phyloP scores from a whole-genome alignment of 768 basidiomycete genomes.

The Hortiboletus campestris region DNA sequence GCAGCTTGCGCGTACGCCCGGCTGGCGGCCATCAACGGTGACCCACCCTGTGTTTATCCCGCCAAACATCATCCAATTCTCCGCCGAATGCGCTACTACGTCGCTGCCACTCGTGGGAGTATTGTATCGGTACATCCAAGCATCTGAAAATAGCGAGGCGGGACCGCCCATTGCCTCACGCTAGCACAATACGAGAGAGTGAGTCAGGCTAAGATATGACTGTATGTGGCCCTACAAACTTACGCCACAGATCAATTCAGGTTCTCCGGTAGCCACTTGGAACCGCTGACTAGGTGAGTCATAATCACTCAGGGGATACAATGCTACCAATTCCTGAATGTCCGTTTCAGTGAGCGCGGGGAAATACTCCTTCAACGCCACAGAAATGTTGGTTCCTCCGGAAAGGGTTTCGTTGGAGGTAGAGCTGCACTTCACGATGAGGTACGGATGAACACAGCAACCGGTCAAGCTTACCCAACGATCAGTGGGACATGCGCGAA shows the following conservation, averaged over 20 bases:
- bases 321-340: constrained; percentile 36
- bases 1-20: neutral
- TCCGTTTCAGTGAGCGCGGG: constrained; percentile 43
- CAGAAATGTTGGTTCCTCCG: constrained; percentile 34
- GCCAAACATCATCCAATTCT: constrained; percentile 69
- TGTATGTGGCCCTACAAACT: constrained; percentile 18
- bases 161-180: constrained; percentile 46
- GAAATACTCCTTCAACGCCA: constrained; percentile 42
- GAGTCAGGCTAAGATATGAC: neutral
- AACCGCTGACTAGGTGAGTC: constrained; percentile 40
- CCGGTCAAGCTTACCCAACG: constrained; percentile 44
- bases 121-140: constrained; percentile 62
- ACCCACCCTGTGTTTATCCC: constrained; percentile 60
- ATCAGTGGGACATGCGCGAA: constrained; percentile 55
- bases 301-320: constrained; percentile 46
- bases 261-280: constrained; percentile 49
- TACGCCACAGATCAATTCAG: constrained; percentile 52
- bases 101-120: constrained; percentile 42
- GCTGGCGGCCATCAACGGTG: neutral
- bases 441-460: neutral
- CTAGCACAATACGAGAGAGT: constrained; percentile 21
- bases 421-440: constrained; percentile 33
- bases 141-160: constrained; percentile 32
- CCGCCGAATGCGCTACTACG: constrained; percentile 50
- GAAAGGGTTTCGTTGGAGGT: constrained; percentile 61